Conservation (phyloP, 1,284 basidiomycete genomes). For the Peniophora sp. region DNA sequence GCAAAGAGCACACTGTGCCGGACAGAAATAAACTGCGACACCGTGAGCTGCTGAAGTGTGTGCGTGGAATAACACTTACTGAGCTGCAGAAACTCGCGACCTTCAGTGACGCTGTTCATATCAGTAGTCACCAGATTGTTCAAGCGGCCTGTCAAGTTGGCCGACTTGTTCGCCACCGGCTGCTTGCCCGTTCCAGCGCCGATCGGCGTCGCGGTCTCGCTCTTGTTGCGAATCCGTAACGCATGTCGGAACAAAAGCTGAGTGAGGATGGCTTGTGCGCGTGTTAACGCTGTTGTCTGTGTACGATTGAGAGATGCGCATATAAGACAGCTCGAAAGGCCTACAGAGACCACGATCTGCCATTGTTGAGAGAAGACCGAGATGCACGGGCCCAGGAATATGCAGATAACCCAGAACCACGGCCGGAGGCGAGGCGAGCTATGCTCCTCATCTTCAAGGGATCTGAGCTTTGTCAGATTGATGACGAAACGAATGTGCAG, state of each 20-base stretch:
- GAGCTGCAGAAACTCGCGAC: constrained; percentile 23
- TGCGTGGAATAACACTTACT: constrained; percentile 9
- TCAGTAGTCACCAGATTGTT: constrained; percentile 35
- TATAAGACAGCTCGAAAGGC: not conserved
- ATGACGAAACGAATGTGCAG: not conserved
- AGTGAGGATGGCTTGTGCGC: constrained; percentile 42
- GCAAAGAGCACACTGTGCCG: constrained; percentile 5
- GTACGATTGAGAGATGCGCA: not conserved
- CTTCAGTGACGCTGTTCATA: constrained; percentile 24
- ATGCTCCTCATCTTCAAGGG: constrained; percentile 34
- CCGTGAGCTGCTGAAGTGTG: not conserved
- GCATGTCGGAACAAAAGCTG: constrained; percentile 52
- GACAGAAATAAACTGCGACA: not conserved
- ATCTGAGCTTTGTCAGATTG: constrained; percentile 16
- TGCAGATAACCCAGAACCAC: constrained; percentile 55
- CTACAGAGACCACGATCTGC: constrained; percentile 38
- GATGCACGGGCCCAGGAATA: constrained; percentile 51
- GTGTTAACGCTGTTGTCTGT: constrained; percentile 25
- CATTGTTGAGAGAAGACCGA: constrained; percentile 33
- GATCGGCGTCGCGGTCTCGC: constrained; percentile 14
- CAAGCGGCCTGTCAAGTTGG: constrained; percentile 39
- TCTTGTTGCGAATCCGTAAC: constrained; percentile 43
- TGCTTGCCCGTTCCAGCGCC: constrained; percentile 12
- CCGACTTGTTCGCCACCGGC: constrained; percentile 19
- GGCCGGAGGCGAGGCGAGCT: constrained; percentile 29